Conservation (phyloP, 306 rosid species). For the Calophaca sinica region DNA sequence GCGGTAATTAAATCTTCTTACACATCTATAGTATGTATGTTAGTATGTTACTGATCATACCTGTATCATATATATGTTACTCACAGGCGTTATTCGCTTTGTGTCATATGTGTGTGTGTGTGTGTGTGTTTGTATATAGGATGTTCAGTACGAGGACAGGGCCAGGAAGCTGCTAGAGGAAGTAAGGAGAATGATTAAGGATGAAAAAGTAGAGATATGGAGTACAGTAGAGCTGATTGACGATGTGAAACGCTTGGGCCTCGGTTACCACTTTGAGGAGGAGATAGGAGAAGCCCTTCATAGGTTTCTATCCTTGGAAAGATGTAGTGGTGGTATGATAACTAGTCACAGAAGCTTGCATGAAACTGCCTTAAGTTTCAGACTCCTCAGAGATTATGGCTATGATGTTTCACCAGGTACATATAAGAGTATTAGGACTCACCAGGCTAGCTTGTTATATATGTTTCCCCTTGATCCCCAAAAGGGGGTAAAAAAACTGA, state of each 20-base stretch:
- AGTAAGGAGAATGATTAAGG: constrained; percentile 50
- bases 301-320: constrained; percentile 12
- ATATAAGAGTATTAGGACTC: too few relatives aligned
- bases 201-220: constrained; percentile 32
- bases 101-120: background rate
- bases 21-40: background rate
- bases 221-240: constrained; percentile 48
- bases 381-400: constrained; percentile 62
- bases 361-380: constrained; percentile 53
- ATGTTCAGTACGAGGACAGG: constrained; percentile 4
- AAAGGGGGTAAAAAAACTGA: too few relatives aligned
- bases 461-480: too few relatives aligned
- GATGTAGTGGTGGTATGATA: background rate
- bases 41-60: too few relatives aligned
- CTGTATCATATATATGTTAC: too few relatives aligned
- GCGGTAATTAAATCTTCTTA: constrained; percentile 36
- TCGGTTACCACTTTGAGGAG: constrained; percentile 46
- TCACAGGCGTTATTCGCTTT: background rate
- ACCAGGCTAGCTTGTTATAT: too few relatives aligned
- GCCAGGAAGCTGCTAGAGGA: constrained; percentile 42
- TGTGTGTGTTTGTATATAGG: constrained; percentile 19
- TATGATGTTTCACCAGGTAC: constrained; percentile 55
- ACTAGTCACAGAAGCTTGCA: constrained; percentile 27
- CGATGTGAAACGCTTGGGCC: constrained; percentile 51
- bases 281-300: constrained; percentile 51